Evolutionary conservation across 202 grass and related monocot genomes (phyloP), one percentile per base, ranked within the genome.

Genomic region (Elaeis oleifera): DNA sequence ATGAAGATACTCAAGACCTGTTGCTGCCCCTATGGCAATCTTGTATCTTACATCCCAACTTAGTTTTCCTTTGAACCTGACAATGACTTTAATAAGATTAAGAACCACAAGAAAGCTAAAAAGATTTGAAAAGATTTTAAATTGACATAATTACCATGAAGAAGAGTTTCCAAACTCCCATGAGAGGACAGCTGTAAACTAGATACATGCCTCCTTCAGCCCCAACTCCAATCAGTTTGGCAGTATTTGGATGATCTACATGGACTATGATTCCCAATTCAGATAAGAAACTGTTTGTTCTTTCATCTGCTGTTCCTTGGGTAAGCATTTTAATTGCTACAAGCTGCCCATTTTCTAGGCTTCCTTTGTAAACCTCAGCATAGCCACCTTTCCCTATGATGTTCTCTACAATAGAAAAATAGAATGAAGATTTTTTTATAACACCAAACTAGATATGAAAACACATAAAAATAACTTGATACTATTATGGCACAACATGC

Each of bases 121-220:
- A 27, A 32, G 3, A 50, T 22, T 36, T 36, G 6, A 36, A 32
- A 63, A 73, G 17, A 23, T 32, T 39, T 63, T 65, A 56, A 54
- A 5, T 20, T 58, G 36, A 63, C 16, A 59, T 4, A 59, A 16
- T 29, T 31, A 70, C 70, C 81, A 59, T 96, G 81, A 49, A 90
- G 81, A 57, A 73, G 32, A 14, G 65, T 74, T 13, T 81, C 81
- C 36, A 88, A 78, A 84, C 76, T 88, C 23, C 91, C 91, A 8
- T 87, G 81, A 0, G 56, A 31, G 11, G 87, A 90, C 61, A 90
- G 60, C 1, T 88, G 74, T 74, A 95, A 50, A 95, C 80, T 29
- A 95, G 86, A 77, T 87, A 65, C 72, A 87, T 74, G n/a, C 92
- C 87, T 55, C 79, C 92, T 58, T 96, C 87, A 56, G 81, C 73